phyloP scores from a whole-genome alignment of 306 rosid genomes.

The Vigna angularis region DNA sequence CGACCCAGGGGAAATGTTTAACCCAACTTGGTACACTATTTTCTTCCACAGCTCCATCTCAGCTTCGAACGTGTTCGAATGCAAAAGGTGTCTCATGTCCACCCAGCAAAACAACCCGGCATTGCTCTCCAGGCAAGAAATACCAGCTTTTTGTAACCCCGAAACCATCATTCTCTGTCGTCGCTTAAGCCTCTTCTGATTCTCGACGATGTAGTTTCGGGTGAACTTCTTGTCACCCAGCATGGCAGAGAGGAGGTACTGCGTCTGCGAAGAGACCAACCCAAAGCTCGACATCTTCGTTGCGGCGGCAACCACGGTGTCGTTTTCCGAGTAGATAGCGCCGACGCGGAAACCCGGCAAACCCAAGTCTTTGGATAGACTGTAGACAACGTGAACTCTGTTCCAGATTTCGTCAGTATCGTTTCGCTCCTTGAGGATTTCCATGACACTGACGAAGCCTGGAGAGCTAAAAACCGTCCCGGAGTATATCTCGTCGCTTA shows the following conservation, averaged over 20 bases:
- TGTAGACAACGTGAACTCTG: constrained; percentile 76
- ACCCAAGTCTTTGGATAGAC: constrained; percentile 91
- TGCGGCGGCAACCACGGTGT: constrained; percentile 65
- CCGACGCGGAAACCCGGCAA: constrained; percentile 89
- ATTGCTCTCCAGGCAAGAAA: constrained; percentile 68
- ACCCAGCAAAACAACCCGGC: constrained; percentile 89
- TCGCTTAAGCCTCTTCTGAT: constrained; percentile 63
- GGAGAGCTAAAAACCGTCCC: constrained; percentile 82
- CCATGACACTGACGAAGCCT: constrained; percentile 68
- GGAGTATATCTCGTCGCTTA: constrained; percentile 88
- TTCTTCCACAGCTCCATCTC: constrained; percentile 88
- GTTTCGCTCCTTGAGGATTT: constrained; percentile 59
- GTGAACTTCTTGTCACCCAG: constrained; percentile 74
- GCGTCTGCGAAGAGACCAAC: constrained; percentile 78
- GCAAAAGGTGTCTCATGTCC: constrained; percentile 68
- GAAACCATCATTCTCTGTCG: constrained; percentile 61
- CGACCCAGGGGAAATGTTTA: constrained; percentile 80
- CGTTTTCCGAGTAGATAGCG: constrained; percentile 71
- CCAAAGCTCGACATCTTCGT: constrained; percentile 96
- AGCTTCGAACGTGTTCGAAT: constrained; percentile 65
- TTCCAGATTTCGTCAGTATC: constrained; percentile 42
- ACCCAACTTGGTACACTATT: constrained; percentile 67
- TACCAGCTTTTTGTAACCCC: constrained; percentile 64
- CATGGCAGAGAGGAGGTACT: constrained; percentile 73
- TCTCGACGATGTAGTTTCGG: constrained; percentile 58